phyloP scores from a whole-genome alignment of 2,329 filamentous ascomycete species.

The Alternaria triticimaculans region DNA sequence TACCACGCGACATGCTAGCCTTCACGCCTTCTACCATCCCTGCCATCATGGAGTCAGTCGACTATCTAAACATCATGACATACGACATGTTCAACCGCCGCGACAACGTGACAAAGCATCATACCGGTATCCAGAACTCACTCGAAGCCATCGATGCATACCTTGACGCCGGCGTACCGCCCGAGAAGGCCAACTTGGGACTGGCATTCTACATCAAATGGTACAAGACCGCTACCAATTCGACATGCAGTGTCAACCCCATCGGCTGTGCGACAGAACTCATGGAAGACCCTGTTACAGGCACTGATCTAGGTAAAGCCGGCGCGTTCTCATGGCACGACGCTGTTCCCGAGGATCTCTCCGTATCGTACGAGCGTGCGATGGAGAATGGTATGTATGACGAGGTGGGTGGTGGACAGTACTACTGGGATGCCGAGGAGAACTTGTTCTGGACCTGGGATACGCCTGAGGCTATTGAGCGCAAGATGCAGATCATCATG shows the following conservation, averaged over 20 bases:
- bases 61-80: constrained; percentile 74
- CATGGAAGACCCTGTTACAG: constrained; percentile 66
- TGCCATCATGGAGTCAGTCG: constrained; percentile 64
- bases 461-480: constrained; percentile 63
- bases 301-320: constrained; percentile 64
- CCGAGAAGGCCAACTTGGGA: constrained; percentile 66
- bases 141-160: constrained; percentile 65
- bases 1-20: constrained; percentile 70
- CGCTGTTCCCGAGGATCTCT: constrained; percentile 51
- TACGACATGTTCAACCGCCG: constrained; percentile 76
- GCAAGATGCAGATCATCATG: constrained; percentile 68
- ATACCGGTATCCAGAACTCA: constrained; percentile 66
- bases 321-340: constrained; percentile 61
- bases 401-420: constrained; percentile 65
- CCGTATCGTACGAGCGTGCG: constrained; percentile 64
- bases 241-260: constrained; percentile 55
- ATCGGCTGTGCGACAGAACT: constrained; percentile 66
- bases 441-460: constrained; percentile 77
- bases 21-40: constrained; percentile 65
- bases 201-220: constrained; percentile 74
- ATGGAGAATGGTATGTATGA: constrained; percentile 63
- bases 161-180: constrained; percentile 60
- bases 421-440: constrained; percentile 68
- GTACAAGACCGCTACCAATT: constrained; percentile 60
- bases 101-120: constrained; percentile 68